Evolutionary conservation across 129 eudicot genomes (phyloP).

Genomic region (Pittosporum tobira): DNA sequence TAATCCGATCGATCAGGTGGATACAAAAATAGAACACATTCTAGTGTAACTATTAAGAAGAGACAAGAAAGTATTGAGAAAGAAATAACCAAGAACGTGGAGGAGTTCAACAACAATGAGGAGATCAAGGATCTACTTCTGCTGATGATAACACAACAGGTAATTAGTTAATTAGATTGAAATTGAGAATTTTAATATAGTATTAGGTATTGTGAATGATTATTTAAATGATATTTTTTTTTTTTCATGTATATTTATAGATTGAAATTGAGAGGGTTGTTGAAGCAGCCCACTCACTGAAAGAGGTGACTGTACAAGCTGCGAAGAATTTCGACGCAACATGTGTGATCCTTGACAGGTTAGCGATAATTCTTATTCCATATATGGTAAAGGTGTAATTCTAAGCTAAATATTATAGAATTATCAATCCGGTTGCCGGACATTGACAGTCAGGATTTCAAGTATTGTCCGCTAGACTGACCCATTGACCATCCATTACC

Average conservation of each 20-base stretch:
- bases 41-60: conserved; percentile 27
- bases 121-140: conserved; percentile 12
- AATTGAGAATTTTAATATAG: too few relatives aligned
- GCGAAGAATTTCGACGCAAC: conserved; percentile 38
- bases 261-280: conserved; percentile 32
- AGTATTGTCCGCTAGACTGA: too few relatives aligned
- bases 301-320: conserved; percentile 31
- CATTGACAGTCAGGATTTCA: too few relatives aligned
- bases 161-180: neutral
- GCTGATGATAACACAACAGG: conserved; percentile 21
- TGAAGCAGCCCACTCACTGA: conserved; percentile 30
- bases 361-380: too few relatives aligned
- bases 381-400: too few relatives aligned
- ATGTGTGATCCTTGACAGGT: conserved; percentile 39
- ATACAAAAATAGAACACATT: conserved; percentile 17
- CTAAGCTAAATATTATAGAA: too few relatives aligned
- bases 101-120: conserved; percentile 12
- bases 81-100: conserved; percentile 17
- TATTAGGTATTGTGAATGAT: too few relatives aligned
- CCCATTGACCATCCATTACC: too few relatives aligned
- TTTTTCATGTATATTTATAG: conserved; percentile 14
- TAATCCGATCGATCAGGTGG: conserved; percentile 1
- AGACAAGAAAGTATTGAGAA: conserved; percentile 18
- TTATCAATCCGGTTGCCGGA: too few relatives aligned
- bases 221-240: neutral